Percentiles rank a stretch among this genome's conserved stretches.
Evolutionary conservation across 352 stramenopile species (phyloP).

Genomic region (Pythium folliculosum): DNA sequence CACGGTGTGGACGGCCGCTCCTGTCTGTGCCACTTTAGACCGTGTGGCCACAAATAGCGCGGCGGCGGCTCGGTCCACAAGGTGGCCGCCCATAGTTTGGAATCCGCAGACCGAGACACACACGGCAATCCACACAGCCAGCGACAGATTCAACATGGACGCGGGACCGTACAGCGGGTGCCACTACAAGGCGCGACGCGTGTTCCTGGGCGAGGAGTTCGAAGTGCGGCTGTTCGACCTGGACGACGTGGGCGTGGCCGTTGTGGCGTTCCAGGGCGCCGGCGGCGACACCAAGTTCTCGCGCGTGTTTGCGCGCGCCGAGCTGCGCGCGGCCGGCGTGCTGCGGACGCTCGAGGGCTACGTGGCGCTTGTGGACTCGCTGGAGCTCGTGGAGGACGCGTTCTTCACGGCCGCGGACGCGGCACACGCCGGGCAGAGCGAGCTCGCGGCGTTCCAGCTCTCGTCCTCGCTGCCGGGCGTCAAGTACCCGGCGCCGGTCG

Average conservation of each 20-base stretch:
- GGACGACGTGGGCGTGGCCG: constrained; percentile 61
- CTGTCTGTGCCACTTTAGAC: no score
- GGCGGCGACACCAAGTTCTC: constrained; percentile 50
- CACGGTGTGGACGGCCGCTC: no score
- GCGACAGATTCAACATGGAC: no score
- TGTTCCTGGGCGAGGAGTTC: constrained; percentile 63
- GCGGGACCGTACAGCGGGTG: constrained; percentile 54
- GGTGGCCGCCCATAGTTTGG: no score
- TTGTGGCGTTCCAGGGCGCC: constrained; percentile 49
- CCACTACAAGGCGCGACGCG: constrained; percentile 61
- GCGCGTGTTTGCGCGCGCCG: constrained; percentile 52
- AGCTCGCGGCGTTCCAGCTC: constrained; percentile 59
- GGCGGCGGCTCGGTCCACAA: no score
- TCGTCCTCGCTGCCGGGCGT: constrained; percentile 64
- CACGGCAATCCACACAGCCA: no score
- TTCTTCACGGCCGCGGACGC: constrained; percentile 63
- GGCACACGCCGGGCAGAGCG: constrained; percentile 28
- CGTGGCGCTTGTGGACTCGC: constrained; percentile 56
- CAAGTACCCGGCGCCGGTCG: constrained; percentile 52
- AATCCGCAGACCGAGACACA: no score
- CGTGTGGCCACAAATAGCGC: background rate
- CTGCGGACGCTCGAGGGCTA: constrained; percentile 65
- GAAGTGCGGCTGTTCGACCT: constrained; percentile 78
- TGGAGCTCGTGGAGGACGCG: constrained; percentile 66
- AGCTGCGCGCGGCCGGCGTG: constrained; percentile 52